Evolutionary conservation across 768 basidiomycete genomes (phyloP).

Genomic region (Mycena rebaudengoi): DNA sequence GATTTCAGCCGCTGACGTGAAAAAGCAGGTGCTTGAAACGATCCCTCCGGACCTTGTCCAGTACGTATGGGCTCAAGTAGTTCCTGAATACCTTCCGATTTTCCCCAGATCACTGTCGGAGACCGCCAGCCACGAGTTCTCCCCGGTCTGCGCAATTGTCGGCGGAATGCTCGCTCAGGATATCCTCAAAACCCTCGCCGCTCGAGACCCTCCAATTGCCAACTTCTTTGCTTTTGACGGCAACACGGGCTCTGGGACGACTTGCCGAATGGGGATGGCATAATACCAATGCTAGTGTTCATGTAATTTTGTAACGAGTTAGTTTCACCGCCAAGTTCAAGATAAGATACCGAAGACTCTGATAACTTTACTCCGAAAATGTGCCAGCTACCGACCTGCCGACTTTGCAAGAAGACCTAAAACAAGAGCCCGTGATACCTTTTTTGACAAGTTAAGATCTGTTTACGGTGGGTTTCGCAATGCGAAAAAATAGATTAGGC

Average conservation of each 20-base stretch:
- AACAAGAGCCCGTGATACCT: too few relatives aligned
- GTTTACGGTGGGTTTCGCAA: neutral
- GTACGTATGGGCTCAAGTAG: conserved; percentile 53
- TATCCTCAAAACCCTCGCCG: conserved; percentile 89
- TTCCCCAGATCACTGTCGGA: conserved; percentile 67
- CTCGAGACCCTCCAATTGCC: conserved; percentile 90
- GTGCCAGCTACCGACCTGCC: conserved; percentile 14
- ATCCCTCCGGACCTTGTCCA: conserved; percentile 68
- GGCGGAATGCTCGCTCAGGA: conserved; percentile 97
- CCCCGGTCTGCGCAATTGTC: conserved; percentile 92
- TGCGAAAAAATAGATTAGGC: neutral
- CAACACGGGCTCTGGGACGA: conserved; percentile 77
- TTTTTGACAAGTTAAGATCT: too few relatives aligned
- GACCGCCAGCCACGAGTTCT: conserved; percentile 86
- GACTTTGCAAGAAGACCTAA: neutral
- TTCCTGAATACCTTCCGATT: conserved; percentile 12
- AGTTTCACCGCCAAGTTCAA: too few relatives aligned
- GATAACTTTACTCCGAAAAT: conserved; percentile 28
- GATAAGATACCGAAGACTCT: too few relatives aligned
- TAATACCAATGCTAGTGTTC: conserved; percentile 29
- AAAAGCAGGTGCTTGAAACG: conserved; percentile 67
- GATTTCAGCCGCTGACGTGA: conserved; percentile 70
- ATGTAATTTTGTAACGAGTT: too few relatives aligned
- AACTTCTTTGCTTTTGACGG: conserved; percentile 95
- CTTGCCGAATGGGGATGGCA: conserved; percentile 62